Evolutionary conservation across 805 yeast genomes (phyloP).

Genomic region (Kluyveromyces wickerhamii): DNA sequence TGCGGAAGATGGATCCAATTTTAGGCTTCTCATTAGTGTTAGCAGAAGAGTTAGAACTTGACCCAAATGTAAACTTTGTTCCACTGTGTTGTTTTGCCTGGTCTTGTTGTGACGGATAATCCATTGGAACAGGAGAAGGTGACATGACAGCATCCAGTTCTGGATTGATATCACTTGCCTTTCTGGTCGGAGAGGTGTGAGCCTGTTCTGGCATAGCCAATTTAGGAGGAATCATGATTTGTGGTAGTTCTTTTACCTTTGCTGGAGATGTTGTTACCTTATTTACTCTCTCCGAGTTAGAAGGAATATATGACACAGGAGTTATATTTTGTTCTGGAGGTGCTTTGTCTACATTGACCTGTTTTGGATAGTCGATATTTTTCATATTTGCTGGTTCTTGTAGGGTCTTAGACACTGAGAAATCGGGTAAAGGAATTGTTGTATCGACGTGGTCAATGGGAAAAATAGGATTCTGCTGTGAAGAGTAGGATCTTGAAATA

Average conservation of each 20-base stretch:
- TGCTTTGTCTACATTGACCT: neutral
- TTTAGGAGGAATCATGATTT: slow-evolving; percentile 30
- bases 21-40: slow-evolving; percentile 20
- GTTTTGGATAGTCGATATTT: neutral
- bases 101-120: slow-evolving; percentile 34
- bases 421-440: slow-evolving; percentile 1
- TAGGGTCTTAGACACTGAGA: neutral
- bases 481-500: neutral
- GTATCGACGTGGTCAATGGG: slow-evolving; percentile 2
- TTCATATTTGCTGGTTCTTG: neutral
- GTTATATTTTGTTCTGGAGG: neutral
- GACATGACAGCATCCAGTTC: slow-evolving; percentile 22
- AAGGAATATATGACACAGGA: slow-evolving; percentile 2
- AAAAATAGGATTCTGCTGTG: neutral
- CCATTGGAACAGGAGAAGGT: slow-evolving; percentile 27
- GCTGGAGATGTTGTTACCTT: slow-evolving; percentile 27
- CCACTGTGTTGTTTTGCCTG: slow-evolving; percentile 34
- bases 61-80: slow-evolving; percentile 8
- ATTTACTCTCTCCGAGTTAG: neutral
- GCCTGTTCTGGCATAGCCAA: slow-evolving; percentile 42
- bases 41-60: slow-evolving; percentile 12
- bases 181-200: slow-evolving; percentile 38
- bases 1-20: slow-evolving; percentile 30
- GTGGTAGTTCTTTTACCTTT: slow-evolving; percentile 5
- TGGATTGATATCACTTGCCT: slow-evolving; percentile 19